phyloP scores from a whole-genome alignment of 345 rosid genomes.

The Ricinus communis region DNA sequence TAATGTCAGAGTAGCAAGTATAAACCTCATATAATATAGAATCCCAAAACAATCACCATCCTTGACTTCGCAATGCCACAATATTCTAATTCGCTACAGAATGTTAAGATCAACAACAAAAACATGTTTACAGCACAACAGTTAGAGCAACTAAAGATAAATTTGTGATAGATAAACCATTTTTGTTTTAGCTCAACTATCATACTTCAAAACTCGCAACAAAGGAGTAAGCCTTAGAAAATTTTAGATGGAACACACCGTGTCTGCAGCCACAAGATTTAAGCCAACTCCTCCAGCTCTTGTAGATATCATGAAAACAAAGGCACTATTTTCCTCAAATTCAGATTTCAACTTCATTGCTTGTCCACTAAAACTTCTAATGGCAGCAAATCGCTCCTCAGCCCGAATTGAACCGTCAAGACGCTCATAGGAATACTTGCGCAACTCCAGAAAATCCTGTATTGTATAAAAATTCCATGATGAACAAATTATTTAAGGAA shows the following conservation, averaged over 20 bases:
- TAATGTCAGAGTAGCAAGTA: not conserved
- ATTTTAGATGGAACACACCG: slow-evolving; percentile 45
- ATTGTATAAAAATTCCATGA: slow-evolving; percentile 9
- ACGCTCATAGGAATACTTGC: slow-evolving; percentile 80
- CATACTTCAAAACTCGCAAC: not conserved
- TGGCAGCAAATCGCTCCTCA: slow-evolving; percentile 91
- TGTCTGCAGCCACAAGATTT: slow-evolving; percentile 92
- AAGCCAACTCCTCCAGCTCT: slow-evolving; percentile 98
- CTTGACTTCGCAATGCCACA: not conserved
- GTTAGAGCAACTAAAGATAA: not conserved
- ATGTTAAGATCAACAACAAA: not conserved
- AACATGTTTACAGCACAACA: not conserved
- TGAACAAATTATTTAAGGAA: not conserved
- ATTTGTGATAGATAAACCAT: not conserved
- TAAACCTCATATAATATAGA: not conserved
- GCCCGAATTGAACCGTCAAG: slow-evolving; percentile 97
- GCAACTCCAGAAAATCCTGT: slow-evolving; percentile 85
- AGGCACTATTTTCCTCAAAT: slow-evolving; percentile 48
- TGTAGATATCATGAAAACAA: slow-evolving; percentile 87
- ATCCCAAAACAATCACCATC: not conserved
- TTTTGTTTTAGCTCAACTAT: not conserved
- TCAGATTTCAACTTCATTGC: slow-evolving; percentile 34
- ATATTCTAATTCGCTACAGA: not conserved
- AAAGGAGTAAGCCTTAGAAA: not conserved
- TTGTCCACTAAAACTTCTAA: slow-evolving; percentile 65